Conservation (phyloP, 768 basidiomycete species). For the Kwoniella europaea region DNA sequence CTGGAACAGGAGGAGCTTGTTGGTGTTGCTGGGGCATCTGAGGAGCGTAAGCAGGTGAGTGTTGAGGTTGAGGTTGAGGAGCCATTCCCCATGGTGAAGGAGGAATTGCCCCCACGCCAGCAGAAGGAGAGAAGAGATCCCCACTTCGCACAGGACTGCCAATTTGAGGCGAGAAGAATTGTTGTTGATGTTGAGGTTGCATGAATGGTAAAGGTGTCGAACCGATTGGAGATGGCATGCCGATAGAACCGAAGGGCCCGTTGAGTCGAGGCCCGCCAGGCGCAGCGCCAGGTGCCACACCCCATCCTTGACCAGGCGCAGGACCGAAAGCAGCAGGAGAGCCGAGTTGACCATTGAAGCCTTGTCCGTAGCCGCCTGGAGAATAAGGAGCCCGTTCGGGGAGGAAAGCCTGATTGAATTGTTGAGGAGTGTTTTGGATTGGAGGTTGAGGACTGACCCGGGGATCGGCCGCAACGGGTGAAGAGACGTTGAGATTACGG, state of each 20-base stretch:
- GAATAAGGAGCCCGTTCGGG: constrained; percentile 24
- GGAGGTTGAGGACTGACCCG: constrained; percentile 24
- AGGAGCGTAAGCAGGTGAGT: constrained; percentile 9
- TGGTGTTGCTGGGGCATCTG: constrained; percentile 17
- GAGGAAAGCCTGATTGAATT: constrained; percentile 27
- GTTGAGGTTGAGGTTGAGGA: constrained; percentile 28
- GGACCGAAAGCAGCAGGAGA: constrained; percentile 22
- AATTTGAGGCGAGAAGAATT: constrained; percentile 35
- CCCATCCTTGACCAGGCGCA: constrained; percentile 30
- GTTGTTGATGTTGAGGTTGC: constrained; percentile 29
- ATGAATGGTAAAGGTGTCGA: constrained; percentile 17
- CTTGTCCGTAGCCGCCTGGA: constrained; percentile 15
- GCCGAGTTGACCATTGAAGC: constrained; percentile 11
- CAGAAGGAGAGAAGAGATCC: constrained; percentile 43
- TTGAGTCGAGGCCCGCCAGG: constrained; percentile 20
- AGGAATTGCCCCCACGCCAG: constrained; percentile 46
- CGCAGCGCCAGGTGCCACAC: constrained; percentile 8
- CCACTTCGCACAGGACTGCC: constrained; percentile 29
- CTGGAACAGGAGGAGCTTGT: constrained; percentile 24
- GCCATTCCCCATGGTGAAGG: constrained; percentile 46
- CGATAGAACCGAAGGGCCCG: constrained; percentile 29
- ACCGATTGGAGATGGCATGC: constrained; percentile 39
- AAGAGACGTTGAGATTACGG: constrained; percentile 26
- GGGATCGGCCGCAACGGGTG: constrained; percentile 18
- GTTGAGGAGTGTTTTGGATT: constrained; percentile 19